Evolutionary conservation across 345 rosid species (phyloP), one percentile per base, ranked within the genome.

Genomic region (Eucalyptus tenuipes): DNA sequence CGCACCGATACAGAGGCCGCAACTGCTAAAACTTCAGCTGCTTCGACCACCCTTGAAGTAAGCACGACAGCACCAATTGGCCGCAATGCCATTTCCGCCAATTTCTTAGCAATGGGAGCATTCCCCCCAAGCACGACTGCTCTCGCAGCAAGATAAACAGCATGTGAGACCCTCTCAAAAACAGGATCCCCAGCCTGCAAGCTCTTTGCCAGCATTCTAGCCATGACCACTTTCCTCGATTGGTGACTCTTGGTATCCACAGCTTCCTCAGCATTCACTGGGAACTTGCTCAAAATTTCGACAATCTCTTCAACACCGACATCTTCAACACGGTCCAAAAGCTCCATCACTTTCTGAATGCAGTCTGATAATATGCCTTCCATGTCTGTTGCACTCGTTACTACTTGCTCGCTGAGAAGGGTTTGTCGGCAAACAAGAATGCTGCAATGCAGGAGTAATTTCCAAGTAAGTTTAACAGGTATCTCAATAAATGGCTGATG

Each of bases 391-490:
- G 92, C 88, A 59, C 88, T 93, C 87, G 92, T 75, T 68, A 92
- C 94, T 48, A 90, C 91, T 87, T 80, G 93, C 91, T 93, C 96
- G 45, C 95, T 94, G 84, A 93, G 89, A 42, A 95, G 94, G 42
- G 93, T 92, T 92, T 96, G 99, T 27, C 96, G 94, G 91, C 96
- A 96, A 40, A 97, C 91, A 88, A 97, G 98, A 68, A 97, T 90
- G 94, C 99, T 97, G 95, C 90, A 90, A 53, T 25, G 52, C 86
- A 61, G 55, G 66, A 75, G 82, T 40, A 11, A 40, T 75, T 75
- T 75, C 82, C 82, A 75, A 20, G 12, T 40, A 37, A 75, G 47
- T 40, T 75, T 22, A 75, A 75, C 82, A 75, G 47, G 27, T 47
- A 75, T 75, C 47, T 75, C 82, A 75, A 20, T 40, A 75, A 40